These are phyloP conservation scores for Lentinula lateritia DNA, from an alignment of 768 basidiomycete genomes.

Conservation along the genomic window DNA sequence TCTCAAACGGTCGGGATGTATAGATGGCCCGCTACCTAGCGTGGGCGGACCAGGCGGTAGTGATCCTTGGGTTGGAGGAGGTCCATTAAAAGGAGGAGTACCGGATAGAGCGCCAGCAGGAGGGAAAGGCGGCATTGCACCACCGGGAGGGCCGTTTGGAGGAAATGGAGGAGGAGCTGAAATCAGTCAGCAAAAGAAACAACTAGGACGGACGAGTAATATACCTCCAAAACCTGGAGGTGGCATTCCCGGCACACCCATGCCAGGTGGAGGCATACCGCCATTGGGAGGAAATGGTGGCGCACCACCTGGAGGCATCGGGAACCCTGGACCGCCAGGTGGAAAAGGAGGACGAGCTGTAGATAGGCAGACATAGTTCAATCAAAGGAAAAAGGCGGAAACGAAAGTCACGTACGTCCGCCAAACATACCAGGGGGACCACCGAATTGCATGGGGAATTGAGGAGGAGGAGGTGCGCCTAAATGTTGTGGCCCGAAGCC, in stretches of 20 bases:
- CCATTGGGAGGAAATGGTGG: constrained; percentile 74
- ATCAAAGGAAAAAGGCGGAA: neutral
- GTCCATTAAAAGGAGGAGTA: constrained; percentile 9
- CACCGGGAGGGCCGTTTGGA: constrained; percentile 39
- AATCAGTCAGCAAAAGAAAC: constrained; percentile 2
- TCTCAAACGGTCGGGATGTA: constrained; percentile 78
- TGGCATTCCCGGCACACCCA: constrained; percentile 32
- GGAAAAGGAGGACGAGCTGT: constrained; percentile 68
- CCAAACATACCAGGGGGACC: constrained; percentile 29
- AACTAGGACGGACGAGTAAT: constrained; percentile 14
- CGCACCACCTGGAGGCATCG: constrained; percentile 46
- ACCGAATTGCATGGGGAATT: constrained; percentile 22
- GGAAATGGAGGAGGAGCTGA: constrained; percentile 43
- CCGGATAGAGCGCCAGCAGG: constrained; percentile 30
- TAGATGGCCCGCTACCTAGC: constrained; percentile 47
- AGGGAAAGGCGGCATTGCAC: constrained; percentile 42
- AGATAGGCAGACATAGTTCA: constrained; percentile 9
- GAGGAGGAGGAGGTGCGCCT: constrained; percentile 43
- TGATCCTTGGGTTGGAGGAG: constrained; percentile 25
- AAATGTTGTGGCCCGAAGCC: constrained; percentile 83
- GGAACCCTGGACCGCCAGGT: constrained; percentile 50
- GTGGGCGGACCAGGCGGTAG: constrained; percentile 25
- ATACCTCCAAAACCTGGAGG: constrained; percentile 39
- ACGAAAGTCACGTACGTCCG: constrained; percentile 4
- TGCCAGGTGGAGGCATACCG: constrained; percentile 38